Base-by-base conservation (phyloP, 345 rosid genomes). In the Brassica rapa region DNA sequence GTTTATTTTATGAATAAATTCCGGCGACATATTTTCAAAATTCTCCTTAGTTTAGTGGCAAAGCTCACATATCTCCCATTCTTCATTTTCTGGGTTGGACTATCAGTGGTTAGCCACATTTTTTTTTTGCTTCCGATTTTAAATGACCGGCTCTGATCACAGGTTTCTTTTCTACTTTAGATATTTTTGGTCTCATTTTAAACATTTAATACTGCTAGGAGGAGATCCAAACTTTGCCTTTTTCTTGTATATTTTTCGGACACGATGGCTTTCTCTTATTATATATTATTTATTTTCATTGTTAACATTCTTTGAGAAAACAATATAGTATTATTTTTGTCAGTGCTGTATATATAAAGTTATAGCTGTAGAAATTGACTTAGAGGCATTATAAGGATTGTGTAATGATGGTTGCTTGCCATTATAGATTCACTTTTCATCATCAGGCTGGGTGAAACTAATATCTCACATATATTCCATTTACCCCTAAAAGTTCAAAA, bases 351-450 rank as follows among this genome's bases (percentile, higher is more conserved):
- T 51, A 70, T 5, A 65, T 9, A 72, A 57, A 78, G 76, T 37
- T 43, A 78, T 67, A 73, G 82, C 70, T 73, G 82, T 67, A 61
- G 64, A 79, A 79, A 79, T 79, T 79, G 82, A 79, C 82, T 73
- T 79, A 79, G 78, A 49, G 63, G 59, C 55, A 57, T 70, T 37
- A 19, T 78, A 59, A 23, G 68, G 63, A 72, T 79, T 60, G 41
- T 49, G 62, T 73, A 63, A 79, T 79, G 82, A 79, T 79, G 70
- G 82, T 68, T 73, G 82, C 82, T 79, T 79, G 59, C 78, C 82
- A 79, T 62, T 73, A 73, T 79, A 68, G 74, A 33, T 68, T 79
- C 78, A 67, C 82, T 79, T 79, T 79, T 79, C 78, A 79, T 73
- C 82, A 79, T 79, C 62, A 73, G 39, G 68, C 72, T 43, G 27